A percentile compares a stretch with the other conserved stretches of the same genome.
Conservation (phyloP, 495 filamentous ascomycete species). For the Hypoxylon intermedium region DNA sequence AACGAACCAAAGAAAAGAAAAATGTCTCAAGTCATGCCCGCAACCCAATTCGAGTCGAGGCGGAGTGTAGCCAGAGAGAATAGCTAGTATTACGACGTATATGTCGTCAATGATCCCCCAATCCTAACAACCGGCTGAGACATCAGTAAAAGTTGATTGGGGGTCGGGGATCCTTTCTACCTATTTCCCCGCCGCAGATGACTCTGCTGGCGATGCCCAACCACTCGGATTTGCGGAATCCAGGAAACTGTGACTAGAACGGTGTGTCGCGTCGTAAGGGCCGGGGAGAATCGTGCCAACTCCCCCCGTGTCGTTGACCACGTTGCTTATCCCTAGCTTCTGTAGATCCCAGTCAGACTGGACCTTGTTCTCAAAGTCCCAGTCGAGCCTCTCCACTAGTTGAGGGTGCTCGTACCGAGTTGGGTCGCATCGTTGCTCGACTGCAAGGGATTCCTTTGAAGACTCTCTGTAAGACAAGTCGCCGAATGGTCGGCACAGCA, state of each 20-base stretch:
- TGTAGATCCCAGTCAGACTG: neutral
- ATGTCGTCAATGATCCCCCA: no score
- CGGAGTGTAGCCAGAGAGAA: no score
- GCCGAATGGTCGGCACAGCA: conserved; percentile 17
- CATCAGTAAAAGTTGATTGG: neutral
- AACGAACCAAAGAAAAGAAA: no score
- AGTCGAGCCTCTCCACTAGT: neutral
- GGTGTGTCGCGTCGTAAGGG: neutral
- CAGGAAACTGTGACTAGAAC: neutral
- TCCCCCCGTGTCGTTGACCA: neutral
- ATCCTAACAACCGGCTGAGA: neutral
- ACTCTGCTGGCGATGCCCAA: neutral
- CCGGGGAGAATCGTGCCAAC: neutral
- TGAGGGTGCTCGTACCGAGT: conserved; percentile 7
- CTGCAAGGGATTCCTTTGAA: conserved; percentile 1
- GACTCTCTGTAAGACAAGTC: neutral
- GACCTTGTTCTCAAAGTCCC: neutral
- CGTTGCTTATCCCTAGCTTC: neutral
- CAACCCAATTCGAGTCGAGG: no score
- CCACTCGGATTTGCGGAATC: neutral
- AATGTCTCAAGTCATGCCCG: no score
- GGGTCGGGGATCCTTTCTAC: neutral
- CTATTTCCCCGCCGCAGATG: neutral
- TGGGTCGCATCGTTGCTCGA: neutral
- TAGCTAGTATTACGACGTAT: no score